phyloP scores from a whole-genome alignment of 2,329 filamentous ascomycete species.

The Xylariales sp. region DNA sequence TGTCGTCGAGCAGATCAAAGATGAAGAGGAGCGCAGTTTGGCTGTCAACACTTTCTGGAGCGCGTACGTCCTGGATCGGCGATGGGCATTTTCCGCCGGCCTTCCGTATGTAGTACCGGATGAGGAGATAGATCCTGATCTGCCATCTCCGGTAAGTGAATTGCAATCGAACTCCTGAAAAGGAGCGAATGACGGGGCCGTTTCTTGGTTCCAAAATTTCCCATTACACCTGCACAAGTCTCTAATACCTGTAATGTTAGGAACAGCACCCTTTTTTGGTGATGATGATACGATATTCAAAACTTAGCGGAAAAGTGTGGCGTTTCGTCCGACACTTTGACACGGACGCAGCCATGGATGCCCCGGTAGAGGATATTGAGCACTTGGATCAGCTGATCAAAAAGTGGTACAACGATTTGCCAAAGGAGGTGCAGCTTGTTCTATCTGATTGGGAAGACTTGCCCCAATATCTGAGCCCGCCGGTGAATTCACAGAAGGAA shows the following conservation, averaged over 20 bases:
- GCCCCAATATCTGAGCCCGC: constrained; percentile 46
- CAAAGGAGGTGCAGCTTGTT: constrained; percentile 61
- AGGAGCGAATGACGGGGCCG: not conserved
- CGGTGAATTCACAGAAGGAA: constrained; percentile 58
- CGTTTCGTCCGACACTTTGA: constrained; percentile 78
- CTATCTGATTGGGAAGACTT: constrained; percentile 68
- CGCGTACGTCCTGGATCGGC: constrained; percentile 83
- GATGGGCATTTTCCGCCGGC: constrained; percentile 91
- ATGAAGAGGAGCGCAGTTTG: constrained; percentile 74
- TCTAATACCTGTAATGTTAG: constrained; percentile 49
- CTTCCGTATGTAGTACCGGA: constrained; percentile 88
- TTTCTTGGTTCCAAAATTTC: not conserved
- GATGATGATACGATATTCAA: constrained; percentile 86
- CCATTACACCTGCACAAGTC: constrained; percentile 6
- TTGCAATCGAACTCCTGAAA: not conserved
- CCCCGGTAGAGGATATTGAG: constrained; percentile 80
- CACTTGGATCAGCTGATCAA: constrained; percentile 85
- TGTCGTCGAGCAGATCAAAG: constrained; percentile 75
- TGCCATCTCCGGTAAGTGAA: constrained; percentile 79
- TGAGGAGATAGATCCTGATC: constrained; percentile 81
- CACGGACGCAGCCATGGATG: constrained; percentile 67
- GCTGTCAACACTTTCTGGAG: constrained; percentile 85
- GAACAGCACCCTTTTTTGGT: constrained; percentile 76
- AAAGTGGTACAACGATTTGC: constrained; percentile 86
- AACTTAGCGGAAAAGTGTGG: constrained; percentile 89